Evolutionary conservation across 164 flowering plant species (phyloP), one percentile per base, ranked within the genome.

Genomic region (Vitis labrusca): DNA sequence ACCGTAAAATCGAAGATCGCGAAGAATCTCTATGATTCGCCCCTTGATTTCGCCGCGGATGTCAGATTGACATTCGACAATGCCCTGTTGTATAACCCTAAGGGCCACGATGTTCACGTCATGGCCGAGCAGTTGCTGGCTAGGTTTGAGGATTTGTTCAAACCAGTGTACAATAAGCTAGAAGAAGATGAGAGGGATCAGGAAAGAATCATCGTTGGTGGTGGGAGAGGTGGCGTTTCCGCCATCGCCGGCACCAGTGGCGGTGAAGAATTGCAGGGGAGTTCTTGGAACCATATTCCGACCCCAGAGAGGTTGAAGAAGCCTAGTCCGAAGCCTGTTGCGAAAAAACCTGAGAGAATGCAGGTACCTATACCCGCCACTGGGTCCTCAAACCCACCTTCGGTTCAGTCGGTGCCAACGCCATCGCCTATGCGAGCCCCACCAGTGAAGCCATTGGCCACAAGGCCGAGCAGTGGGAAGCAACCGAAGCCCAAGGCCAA

Each of bases 21-120:
- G 15, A 84, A 79, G 66, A 74, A 76, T 64, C 14, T 80, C 12
- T 94, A 92, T 50, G 32, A 50, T 0, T 64, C 91, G 0, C 91
- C 94, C 0, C 6, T 59, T 12, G 96, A 90, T 9, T 91, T 94
- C 32, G 94, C 96, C 0, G 68, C 86, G 0, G 97, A 94, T 76
- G 92, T 94, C 47, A 73, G 94, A 65, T 74, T 91, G 69, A 90
- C 96, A 1, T 94, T 94, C 76, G 72, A 81, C 53, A 92, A 94
- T 71, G 98, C 98, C 1, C 57, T 90, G 85, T 8, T 65, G 50
- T 94, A 94, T 72, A 94, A 94, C 54, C 98, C 98, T 0, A 85
- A 78, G 57, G 92, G 89, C 0, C 96, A 91, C 37, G 89, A 84
- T 9, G 96, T 94, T 3, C 58, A 85, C 47, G 19, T 8, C 2